Percentiles rank a stretch among this genome's conserved stretches.
These are phyloP conservation scores for Neckera pumila DNA, from an alignment of 225 moss, liverwort and hornwort genomes.

Conservation along the genomic window DNA sequence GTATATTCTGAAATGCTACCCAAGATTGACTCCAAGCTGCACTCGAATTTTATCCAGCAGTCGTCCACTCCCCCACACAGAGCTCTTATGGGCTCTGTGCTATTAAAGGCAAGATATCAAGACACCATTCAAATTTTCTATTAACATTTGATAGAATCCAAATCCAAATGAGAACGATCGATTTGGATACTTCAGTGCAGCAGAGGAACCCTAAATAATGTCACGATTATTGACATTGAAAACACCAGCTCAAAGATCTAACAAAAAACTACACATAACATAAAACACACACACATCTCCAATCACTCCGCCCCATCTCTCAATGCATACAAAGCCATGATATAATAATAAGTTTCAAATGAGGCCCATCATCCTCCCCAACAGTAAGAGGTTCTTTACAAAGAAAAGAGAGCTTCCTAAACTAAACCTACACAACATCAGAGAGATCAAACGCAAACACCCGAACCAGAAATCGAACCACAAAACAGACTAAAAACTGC, in stretches of 20 bases:
- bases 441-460: not conserved
- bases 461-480: not conserved
- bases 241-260: not conserved
- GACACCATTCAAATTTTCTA: not conserved
- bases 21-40: not conserved
- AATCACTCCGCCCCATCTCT: not conserved
- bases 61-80: too few species aligned
- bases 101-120: not conserved
- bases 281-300: not conserved
- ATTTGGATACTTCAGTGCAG: not conserved
- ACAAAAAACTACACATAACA: not conserved
- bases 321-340: not conserved
- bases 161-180: too few species aligned
- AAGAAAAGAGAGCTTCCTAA: not conserved
- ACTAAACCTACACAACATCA: not conserved
- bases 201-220: not conserved
- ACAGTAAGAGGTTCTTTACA: not conserved
- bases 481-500: too few species aligned
- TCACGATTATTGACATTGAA: not conserved
- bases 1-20: not conserved
- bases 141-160: not conserved
- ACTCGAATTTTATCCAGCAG: not conserved
- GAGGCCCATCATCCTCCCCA: not conserved
- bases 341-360: not conserved
- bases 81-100: not conserved